Percentiles rank a stretch among this genome's conserved stretches.
Conservation (phyloP, 495 filamentous ascomycete species). For the Hypoxylon rickii region DNA sequence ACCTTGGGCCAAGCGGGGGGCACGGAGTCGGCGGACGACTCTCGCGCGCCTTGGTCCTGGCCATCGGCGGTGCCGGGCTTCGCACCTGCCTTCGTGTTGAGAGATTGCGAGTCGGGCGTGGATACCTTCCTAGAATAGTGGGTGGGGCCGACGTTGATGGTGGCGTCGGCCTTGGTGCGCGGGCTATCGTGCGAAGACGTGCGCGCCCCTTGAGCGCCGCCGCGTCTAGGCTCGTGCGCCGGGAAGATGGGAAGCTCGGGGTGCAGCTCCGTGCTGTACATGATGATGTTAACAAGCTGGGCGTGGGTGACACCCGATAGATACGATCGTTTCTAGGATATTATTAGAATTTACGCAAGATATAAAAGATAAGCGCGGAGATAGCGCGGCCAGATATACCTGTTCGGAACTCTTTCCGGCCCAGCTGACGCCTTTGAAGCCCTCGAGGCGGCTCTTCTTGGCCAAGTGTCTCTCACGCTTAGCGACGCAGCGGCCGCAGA, state of each 20-base stretch:
- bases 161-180: slow-evolving; percentile 16
- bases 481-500: slow-evolving; percentile 68
- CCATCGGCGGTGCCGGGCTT: neutral
- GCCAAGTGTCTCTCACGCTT: slow-evolving; percentile 54
- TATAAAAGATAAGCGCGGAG: neutral
- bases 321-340: slow-evolving; percentile 43
- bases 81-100: neutral
- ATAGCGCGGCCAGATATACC: slow-evolving; percentile 37
- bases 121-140: slow-evolving; percentile 29
- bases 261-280: slow-evolving; percentile 42
- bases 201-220: slow-evolving; percentile 42
- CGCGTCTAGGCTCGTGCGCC: slow-evolving; percentile 26
- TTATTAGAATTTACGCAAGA: no score
- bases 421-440: slow-evolving; percentile 49
- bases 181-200: slow-evolving; percentile 15
- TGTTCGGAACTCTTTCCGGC: slow-evolving; percentile 47
- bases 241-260: slow-evolving; percentile 53
- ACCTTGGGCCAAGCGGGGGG: slow-evolving; percentile 69
- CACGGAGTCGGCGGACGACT: slow-evolving; percentile 43
- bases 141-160: slow-evolving; percentile 13
- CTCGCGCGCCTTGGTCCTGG: slow-evolving; percentile 15
- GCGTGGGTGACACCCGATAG: slow-evolving; percentile 43
- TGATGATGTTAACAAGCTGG: slow-evolving; percentile 45
- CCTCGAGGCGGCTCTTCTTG: slow-evolving; percentile 38
- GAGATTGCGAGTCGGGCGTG: slow-evolving; percentile 18